These are phyloP conservation scores for Plasmodium coatneyi DNA, from an alignment of 169 alveolate species.

Conservation along the genomic window DNA sequence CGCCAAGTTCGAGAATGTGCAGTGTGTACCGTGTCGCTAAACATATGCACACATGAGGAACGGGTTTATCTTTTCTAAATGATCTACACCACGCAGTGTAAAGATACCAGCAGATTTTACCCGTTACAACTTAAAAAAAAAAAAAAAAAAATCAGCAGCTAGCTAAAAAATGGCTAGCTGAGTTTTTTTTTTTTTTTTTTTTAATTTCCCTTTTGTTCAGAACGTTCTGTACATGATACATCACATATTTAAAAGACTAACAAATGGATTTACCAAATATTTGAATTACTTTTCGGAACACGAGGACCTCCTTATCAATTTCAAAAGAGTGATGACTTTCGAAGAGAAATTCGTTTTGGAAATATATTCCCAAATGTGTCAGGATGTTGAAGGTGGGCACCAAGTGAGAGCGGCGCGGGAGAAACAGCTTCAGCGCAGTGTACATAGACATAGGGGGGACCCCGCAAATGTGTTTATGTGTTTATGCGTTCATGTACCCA, in stretches of 20 bases:
- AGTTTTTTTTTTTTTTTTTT: background rate
- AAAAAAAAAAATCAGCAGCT: background rate
- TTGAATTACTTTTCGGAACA: conserved; percentile 8
- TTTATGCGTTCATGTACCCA: background rate
- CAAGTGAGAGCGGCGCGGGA: background rate
- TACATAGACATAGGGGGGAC: background rate
- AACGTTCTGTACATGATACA: conserved; percentile 8
- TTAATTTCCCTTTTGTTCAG: conserved; percentile 4
- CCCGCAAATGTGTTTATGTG: background rate
- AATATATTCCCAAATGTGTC: conserved; percentile 8
- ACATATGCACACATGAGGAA: background rate
- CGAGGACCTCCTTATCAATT: background rate
- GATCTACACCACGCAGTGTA: background rate
- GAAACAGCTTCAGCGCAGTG: background rate
- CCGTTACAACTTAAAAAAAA: background rate
- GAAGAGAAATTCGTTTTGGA: conserved; percentile 21
- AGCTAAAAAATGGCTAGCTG: background rate
- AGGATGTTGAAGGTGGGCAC: conserved; percentile 1
- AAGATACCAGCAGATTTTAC: background rate
- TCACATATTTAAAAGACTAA: conserved; percentile 9
- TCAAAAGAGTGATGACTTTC: conserved; percentile 22
- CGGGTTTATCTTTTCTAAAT: background rate
- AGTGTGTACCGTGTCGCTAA: background rate
- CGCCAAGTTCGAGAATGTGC: background rate
- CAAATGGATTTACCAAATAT: conserved; percentile 33